Evolutionary conservation across 176 grass and related monocot species (phyloP), one percentile per base, ranked within the genome.

Genomic region (Carex littledalei): DNA sequence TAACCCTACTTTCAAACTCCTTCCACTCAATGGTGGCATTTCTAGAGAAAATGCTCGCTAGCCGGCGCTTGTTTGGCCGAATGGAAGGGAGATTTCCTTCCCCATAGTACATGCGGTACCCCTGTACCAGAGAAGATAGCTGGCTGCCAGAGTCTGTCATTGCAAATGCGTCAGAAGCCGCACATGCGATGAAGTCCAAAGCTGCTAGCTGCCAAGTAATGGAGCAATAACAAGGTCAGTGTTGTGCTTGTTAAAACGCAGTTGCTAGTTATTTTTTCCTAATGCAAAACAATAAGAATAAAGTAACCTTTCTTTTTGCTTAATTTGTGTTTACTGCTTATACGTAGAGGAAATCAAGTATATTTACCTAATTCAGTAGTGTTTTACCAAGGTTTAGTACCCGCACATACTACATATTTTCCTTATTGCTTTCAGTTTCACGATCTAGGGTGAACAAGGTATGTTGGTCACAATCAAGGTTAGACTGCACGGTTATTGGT

Each of bases 131-230:
- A 63, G 91, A 95, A 6, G 93, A 99, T 24, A 99, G 83, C 81
- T 99, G 96, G 82, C 96, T 99, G 29, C 96, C 93, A 32, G 93
- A 83, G 78, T 99, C 96, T 52, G 96, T 95, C 96, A 99, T 95
- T 80, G 96, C 93, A 92, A 99, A 99, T 84, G 96, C 96, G 84
- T 99, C 96, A 3, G 96, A 91, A 75, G 93, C 90, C 41, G 91
- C 96, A 85, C 96, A 99, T 59, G 88, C 93, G 80, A 99, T 95
- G 34, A 99, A 95, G 73, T 95, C 96, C 72, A 99, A 72, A 16
- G 96, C 96, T 81, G 96, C 96, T 65, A 95, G 83, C 96, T 99
- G 90, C 85, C 70, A 80, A 86, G 77, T 21, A 22, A 7, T 80
- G 49, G 13, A 65, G 45, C 34, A 90, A 1, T 86, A 45, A 79